These are phyloP conservation scores for Kokia cookei DNA, from an alignment of 441 rosid genomes.

Conservation along the genomic window DNA sequence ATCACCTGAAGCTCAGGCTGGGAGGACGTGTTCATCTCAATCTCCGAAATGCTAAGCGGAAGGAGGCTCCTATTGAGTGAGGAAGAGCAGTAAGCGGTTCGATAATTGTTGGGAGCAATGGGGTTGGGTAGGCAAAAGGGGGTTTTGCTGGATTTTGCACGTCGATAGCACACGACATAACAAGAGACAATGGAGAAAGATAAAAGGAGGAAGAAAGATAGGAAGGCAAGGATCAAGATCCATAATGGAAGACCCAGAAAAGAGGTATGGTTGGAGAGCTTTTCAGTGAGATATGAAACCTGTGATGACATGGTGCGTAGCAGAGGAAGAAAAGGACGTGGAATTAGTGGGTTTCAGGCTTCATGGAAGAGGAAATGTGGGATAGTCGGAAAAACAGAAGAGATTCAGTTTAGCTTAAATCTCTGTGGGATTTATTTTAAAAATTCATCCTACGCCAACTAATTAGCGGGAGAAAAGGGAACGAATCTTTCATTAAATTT, in stretches of 20 bases:
- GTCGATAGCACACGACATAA: slow-evolving; percentile 16
- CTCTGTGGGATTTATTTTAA: too few relatives aligned
- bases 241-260: slow-evolving; percentile 45
- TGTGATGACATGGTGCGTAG: background rate
- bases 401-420: background rate
- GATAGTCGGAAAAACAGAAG: background rate
- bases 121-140: slow-evolving; percentile 25
- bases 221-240: slow-evolving; percentile 34
- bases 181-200: slow-evolving; percentile 18
- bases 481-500: too few relatives aligned
- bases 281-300: background rate
- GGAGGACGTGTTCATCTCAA: slow-evolving; percentile 28
- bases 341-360: background rate
- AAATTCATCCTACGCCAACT: too few relatives aligned
- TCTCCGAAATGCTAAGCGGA: slow-evolving; percentile 19
- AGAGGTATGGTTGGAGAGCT: slow-evolving; percentile 33
- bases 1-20: slow-evolving; percentile 22
- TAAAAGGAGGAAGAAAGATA: slow-evolving; percentile 1
- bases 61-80: slow-evolving; percentile 34
- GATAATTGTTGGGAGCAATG: slow-evolving; percentile 8
- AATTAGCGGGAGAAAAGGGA: too few relatives aligned
- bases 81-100: slow-evolving; percentile 1
- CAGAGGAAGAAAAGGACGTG: background rate
- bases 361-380: background rate
- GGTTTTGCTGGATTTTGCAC: slow-evolving; percentile 20